Percentiles rank a stretch among this genome's conserved stretches.
These are phyloP conservation scores for Panaeolus papilionaceus DNA, from an alignment of 768 basidiomycete species.

Conservation along the genomic window DNA sequence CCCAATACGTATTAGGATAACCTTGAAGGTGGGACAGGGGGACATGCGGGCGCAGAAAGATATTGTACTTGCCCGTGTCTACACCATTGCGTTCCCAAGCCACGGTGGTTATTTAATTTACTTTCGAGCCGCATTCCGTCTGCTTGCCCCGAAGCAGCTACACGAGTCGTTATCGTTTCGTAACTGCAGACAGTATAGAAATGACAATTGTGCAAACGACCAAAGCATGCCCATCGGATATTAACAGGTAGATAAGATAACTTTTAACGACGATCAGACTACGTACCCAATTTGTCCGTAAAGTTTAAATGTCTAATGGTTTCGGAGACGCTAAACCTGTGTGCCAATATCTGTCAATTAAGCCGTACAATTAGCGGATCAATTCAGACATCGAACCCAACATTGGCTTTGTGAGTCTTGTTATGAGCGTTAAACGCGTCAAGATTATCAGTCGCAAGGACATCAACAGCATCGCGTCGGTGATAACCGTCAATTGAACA, in stretches of 20 bases:
- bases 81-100: not conserved
- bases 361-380: not conserved
- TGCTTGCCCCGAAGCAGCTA: not conserved
- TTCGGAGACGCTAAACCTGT: not conserved
- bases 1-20: not conserved
- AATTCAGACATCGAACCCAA: not conserved
- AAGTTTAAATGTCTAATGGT: not conserved
- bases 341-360: not conserved
- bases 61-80: not conserved
- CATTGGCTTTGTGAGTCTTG: not conserved
- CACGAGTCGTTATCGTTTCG: not conserved
- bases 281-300: not conserved
- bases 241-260: not conserved
- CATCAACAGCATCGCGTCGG: not conserved
- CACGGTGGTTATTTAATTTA: not conserved
- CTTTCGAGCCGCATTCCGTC: conserved; percentile 5
- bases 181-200: not conserved
- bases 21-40: not conserved
- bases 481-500: not conserved
- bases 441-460: not conserved
- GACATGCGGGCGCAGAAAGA: not conserved
- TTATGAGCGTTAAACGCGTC: conserved; percentile 4
- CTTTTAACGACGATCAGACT: not conserved
- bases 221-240: too few species aligned
- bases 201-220: not conserved